Percentiles rank a stretch among this genome's conserved stretches.
Evolutionary conservation across 805 yeast species (phyloP).

Genomic region (Metschnikowia lunata): DNA sequence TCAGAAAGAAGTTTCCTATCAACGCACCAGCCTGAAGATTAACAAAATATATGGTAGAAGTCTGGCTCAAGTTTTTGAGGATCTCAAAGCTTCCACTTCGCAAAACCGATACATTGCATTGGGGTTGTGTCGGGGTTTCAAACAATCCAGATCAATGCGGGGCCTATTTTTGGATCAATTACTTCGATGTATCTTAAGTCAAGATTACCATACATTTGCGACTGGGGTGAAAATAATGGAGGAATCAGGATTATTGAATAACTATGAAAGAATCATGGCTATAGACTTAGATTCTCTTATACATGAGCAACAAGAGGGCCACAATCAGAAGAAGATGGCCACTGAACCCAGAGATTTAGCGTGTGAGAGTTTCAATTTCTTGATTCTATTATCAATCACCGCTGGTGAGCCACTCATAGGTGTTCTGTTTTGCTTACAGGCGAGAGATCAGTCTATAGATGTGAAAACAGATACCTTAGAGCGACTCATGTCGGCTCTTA

Average conservation of each 20-base stretch:
- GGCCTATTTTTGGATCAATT: constrained; percentile 5
- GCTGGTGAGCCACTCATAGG: constrained; percentile 13
- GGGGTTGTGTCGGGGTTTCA: constrained; percentile 5
- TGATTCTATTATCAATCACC: constrained; percentile 1
- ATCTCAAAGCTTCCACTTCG: constrained; percentile 2
- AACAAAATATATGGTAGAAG: not conserved
- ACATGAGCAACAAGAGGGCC: not conserved
- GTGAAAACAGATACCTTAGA: constrained; percentile 7
- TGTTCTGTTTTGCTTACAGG: constrained; percentile 8
- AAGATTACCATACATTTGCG: not conserved
- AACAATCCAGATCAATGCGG: constrained; percentile 7
- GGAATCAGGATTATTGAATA: constrained; percentile 1
- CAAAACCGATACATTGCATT: not conserved
- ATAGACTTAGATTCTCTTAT: constrained; percentile 5
- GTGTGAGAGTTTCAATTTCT: constrained; percentile 1
- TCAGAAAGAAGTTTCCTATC: constrained; percentile 1
- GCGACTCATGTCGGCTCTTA: constrained; percentile 7
- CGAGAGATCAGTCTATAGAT: not conserved
- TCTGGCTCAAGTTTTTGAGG: constrained; percentile 1
- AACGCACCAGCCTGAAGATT: not conserved
- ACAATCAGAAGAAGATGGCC: not conserved
- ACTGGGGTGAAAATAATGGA: constrained; percentile 5
- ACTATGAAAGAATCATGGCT: constrained; percentile 4
- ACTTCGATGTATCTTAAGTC: not conserved
- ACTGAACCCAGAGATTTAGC: not conserved